phyloP scores from a whole-genome alignment of 2,329 filamentous ascomycete species.

The Aspergillus eucalypticola region DNA sequence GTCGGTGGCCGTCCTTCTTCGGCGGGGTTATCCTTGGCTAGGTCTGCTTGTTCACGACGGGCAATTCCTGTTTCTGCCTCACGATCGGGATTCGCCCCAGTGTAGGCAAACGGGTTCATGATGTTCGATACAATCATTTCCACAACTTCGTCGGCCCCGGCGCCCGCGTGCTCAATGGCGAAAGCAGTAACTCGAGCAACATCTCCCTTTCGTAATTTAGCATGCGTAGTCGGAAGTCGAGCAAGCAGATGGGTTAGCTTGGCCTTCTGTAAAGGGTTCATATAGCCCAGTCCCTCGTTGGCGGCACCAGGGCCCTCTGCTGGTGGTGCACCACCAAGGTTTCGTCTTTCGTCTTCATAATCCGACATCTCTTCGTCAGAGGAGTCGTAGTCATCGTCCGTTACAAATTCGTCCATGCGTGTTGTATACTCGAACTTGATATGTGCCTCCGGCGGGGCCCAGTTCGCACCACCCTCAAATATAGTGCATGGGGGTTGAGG shows the following conservation, averaged over 20 bases:
- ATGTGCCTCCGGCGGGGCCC: slow-evolving; percentile 71
- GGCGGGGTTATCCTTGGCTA: slow-evolving; percentile 36
- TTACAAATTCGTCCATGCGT: slow-evolving; percentile 73
- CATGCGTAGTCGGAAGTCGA: slow-evolving; percentile 73
- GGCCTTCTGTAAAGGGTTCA: slow-evolving; percentile 80
- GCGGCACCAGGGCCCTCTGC: slow-evolving; percentile 39
- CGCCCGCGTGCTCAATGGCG: slow-evolving; percentile 81
- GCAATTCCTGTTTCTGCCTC: slow-evolving; percentile 32
- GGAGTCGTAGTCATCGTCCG: slow-evolving; percentile 81
- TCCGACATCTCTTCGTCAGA: slow-evolving; percentile 75
- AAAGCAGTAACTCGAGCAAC: slow-evolving; percentile 84
- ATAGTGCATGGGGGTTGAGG: slow-evolving; percentile 58
- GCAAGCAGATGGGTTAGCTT: slow-evolving; percentile 82
- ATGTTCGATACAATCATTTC: slow-evolving; percentile 83
- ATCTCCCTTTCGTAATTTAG: slow-evolving; percentile 77
- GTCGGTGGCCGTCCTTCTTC: slow-evolving; percentile 36
- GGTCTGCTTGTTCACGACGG: slow-evolving; percentile 36
- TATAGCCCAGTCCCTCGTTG: slow-evolving; percentile 61
- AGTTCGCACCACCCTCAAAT: slow-evolving; percentile 75
- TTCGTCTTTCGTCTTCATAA: slow-evolving; percentile 46
- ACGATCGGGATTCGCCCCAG: slow-evolving; percentile 64
- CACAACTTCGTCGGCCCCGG: slow-evolving; percentile 88
- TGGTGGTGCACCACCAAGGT: slow-evolving; percentile 44
- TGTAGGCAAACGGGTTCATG: slow-evolving; percentile 71
- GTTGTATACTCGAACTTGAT: slow-evolving; percentile 82